Evolutionary conservation across 164 flowering plant genomes (phyloP).

Genomic region (Aristolochia contorta): DNA sequence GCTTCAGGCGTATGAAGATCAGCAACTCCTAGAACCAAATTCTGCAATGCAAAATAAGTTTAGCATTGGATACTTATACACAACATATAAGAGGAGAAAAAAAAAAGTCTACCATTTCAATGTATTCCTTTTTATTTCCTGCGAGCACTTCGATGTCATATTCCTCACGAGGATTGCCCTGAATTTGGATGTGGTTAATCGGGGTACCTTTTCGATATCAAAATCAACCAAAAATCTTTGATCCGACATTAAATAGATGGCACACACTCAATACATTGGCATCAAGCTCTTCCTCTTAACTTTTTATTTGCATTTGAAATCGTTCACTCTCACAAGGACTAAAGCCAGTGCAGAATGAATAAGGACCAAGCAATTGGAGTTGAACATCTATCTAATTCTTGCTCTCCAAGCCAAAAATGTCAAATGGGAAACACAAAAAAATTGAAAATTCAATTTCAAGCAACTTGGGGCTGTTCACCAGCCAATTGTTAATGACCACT

Average conservation of each 20-base stretch:
- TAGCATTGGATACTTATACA: not conserved
- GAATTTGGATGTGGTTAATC: not conserved
- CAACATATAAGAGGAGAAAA: not conserved
- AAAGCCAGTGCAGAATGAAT: not conserved
- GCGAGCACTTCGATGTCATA: slow-evolving; percentile 68
- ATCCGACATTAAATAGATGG: no score
- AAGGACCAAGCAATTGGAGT: no score
- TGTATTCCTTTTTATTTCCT: slow-evolving; percentile 61
- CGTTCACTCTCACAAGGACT: slow-evolving; percentile 3
- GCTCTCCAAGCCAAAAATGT: no score
- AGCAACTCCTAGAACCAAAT: slow-evolving; percentile 75
- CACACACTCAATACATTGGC: slow-evolving; percentile 28
- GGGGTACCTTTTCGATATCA: not conserved
- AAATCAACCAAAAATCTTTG: not conserved
- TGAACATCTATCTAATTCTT: no score
- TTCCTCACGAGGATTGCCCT: slow-evolving; percentile 39
- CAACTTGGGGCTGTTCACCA: no score
- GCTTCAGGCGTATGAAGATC: slow-evolving; percentile 88
- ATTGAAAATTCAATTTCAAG: no score
- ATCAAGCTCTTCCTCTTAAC: slow-evolving; percentile 15
- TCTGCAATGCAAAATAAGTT: slow-evolving; percentile 27
- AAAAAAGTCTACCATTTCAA: slow-evolving; percentile 61
- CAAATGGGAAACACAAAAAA: no score
- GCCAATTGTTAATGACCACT: no score
- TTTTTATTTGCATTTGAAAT: slow-evolving; percentile 3